A percentile compares a stretch with the other conserved stretches of the same genome.
phyloP scores from a whole-genome alignment of 495 filamentous ascomycete species.

The Lichenothelia convexa region DNA sequence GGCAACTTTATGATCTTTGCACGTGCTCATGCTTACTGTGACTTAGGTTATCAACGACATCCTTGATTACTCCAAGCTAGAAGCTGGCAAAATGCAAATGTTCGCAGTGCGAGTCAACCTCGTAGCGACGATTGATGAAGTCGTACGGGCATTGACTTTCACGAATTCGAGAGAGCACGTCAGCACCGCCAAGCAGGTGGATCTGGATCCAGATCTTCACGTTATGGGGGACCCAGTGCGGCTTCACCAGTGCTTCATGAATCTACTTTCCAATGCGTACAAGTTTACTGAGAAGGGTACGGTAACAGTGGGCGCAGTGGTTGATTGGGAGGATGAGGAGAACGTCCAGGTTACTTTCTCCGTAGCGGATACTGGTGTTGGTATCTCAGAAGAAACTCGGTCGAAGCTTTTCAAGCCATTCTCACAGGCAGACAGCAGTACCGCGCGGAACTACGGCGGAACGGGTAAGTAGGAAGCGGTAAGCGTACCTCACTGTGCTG shows the following conservation, averaged over 20 bases:
- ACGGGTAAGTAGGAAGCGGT: too few relatives aligned
- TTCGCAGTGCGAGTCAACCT: constrained; percentile 72
- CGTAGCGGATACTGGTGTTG: constrained; percentile 81
- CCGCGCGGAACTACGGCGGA: constrained; percentile 73
- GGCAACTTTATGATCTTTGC: too few relatives aligned
- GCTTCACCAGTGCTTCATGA: constrained; percentile 83
- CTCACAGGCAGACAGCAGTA: constrained; percentile 75
- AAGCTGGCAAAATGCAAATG: constrained; percentile 90
- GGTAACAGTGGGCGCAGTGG: constrained; percentile 56
- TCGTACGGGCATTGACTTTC: constrained; percentile 68
- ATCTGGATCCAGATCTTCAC: constrained; percentile 51
- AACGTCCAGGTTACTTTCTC: constrained; percentile 60
- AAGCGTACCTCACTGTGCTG: too few relatives aligned
- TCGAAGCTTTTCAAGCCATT: constrained; percentile 79
- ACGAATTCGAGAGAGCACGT: constrained; percentile 65
- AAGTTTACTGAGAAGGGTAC: constrained; percentile 82
- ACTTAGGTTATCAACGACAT: constrained; percentile 94
- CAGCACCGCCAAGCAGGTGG: constrained; percentile 51
- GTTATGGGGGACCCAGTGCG: constrained; percentile 82
- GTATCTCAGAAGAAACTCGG: constrained; percentile 63
- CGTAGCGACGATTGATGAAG: constrained; percentile 70
- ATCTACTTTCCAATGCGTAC: constrained; percentile 80
- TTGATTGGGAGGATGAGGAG: constrained; percentile 50
- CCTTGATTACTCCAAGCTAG: constrained; percentile 80
- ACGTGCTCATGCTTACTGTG: too few relatives aligned